phyloP scores from a whole-genome alignment of 495 filamentous ascomycete genomes.

The Hyaloscypha finlandica region DNA sequence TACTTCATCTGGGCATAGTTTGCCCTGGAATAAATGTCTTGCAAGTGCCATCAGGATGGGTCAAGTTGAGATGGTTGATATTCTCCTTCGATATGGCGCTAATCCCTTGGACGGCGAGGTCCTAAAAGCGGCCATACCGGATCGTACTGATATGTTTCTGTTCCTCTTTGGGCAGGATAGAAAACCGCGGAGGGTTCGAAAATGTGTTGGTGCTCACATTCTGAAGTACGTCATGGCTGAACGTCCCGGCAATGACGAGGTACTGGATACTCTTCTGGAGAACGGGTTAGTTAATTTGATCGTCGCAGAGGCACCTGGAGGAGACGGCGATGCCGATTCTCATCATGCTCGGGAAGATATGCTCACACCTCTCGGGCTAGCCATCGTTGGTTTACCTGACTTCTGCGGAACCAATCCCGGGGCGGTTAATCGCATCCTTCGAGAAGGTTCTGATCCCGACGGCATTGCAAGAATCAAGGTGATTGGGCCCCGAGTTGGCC shows the following conservation, averaged over 20 bases:
- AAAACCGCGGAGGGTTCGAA: constrained; percentile 1
- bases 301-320: neutral
- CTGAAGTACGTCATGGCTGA: constrained; percentile 10
- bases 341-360: neutral
- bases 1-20: neutral
- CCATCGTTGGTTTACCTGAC: neutral
- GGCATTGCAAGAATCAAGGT: constrained; percentile 8
- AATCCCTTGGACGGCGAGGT: constrained; percentile 15
- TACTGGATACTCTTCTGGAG: constrained; percentile 9
- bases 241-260: neutral
- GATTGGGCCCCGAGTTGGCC: neutral
- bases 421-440: constrained; percentile 2
- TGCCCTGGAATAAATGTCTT: neutral
- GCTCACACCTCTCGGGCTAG: constrained; percentile 14
- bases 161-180: constrained; percentile 3
- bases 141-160: constrained; percentile 12
- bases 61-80: constrained; percentile 1
- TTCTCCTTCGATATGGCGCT: constrained; percentile 10
- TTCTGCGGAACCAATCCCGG: neutral
- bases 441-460: constrained; percentile 15
- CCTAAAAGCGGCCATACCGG: constrained; percentile 7
- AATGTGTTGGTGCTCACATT: constrained; percentile 10
- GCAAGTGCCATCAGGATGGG: constrained; percentile 11
- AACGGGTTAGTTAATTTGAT: constrained; percentile 10
- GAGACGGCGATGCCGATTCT: neutral